phyloP scores from a whole-genome alignment of 805 yeast genomes.

The Torulaspora delbrueckii region DNA sequence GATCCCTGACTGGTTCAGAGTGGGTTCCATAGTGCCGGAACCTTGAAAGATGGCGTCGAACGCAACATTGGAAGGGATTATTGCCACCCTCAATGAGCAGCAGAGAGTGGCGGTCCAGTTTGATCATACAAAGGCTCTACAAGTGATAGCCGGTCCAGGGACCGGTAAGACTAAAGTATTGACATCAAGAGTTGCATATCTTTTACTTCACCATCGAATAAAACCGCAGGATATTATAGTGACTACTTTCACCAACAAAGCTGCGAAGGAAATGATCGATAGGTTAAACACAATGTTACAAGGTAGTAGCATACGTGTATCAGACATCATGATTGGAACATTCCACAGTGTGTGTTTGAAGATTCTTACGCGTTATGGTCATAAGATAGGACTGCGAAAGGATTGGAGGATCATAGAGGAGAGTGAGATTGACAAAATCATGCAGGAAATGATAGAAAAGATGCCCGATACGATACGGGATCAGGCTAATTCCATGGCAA shows the following conservation, averaged over 20 bases:
- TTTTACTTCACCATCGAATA: conserved; percentile 48
- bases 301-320: conserved; percentile 33
- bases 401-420: conserved; percentile 58
- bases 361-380: conserved; percentile 53
- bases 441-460: conserved; percentile 36
- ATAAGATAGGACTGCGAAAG: conserved; percentile 40
- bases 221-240: conserved; percentile 66
- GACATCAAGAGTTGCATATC: conserved; percentile 69
- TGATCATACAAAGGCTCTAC: conserved; percentile 41
- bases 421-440: conserved; percentile 44
- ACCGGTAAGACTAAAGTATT: conserved; percentile 81
- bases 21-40: background rate
- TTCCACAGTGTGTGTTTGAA: conserved; percentile 79
- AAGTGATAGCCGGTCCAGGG: conserved; percentile 62
- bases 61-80: conserved; percentile 8
- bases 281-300: conserved; percentile 44
- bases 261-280: conserved; percentile 78
- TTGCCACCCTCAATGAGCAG: conserved; percentile 35
- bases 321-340: conserved; percentile 69
- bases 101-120: conserved; percentile 45
- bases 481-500: conserved; percentile 27
- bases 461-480: conserved; percentile 35
- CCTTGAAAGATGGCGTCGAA: conserved; percentile 7
- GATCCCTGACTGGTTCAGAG: conserved; percentile 2
- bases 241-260: conserved; percentile 90